These are phyloP conservation scores for Talaromyces albobiverticillius DNA, from an alignment of 2,329 filamentous ascomycete genomes.

Conservation along the genomic window DNA sequence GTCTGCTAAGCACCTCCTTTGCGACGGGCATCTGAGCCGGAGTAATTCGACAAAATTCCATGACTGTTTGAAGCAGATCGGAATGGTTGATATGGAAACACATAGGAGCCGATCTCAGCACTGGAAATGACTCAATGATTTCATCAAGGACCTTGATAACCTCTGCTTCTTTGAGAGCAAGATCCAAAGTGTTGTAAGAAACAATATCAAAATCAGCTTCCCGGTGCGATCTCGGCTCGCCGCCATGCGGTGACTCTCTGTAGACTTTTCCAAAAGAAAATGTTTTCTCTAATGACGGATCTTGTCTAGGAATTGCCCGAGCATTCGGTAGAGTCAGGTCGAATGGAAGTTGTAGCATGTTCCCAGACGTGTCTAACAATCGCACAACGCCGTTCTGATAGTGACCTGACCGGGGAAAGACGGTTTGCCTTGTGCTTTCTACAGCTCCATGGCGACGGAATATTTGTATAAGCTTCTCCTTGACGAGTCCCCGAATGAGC, in stretches of 20 bases:
- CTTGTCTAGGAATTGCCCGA: conserved; percentile 69
- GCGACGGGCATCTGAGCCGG: conserved; percentile 64
- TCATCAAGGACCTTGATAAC: conserved; percentile 93
- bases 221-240: conserved; percentile 76
- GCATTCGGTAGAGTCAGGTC: conserved; percentile 90
- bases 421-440: conserved; percentile 68
- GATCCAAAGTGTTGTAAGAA: conserved; percentile 74
- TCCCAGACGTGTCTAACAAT: conserved; percentile 77
- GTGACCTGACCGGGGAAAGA: conserved; percentile 79
- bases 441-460: conserved; percentile 89
- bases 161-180: conserved; percentile 88
- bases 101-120: conserved; percentile 68
- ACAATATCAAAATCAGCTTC: conserved; percentile 97
- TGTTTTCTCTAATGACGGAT: conserved; percentile 66
- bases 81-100: conserved; percentile 91
- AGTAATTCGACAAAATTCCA: conserved; percentile 83
- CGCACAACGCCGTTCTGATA: conserved; percentile 74
- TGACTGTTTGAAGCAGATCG: conserved; percentile 79
- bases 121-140: conserved; percentile 76
- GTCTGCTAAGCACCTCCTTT: conserved; percentile 79
- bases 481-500: conserved; percentile 69
- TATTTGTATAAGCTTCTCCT: conserved; percentile 69
- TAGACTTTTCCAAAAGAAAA: conserved; percentile 89
- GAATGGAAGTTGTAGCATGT: conserved; percentile 89
- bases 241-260: conserved; percentile 72